Evolutionary conservation across 495 filamentous ascomycete species (phyloP).

Genomic region (Physcia stellaris): DNA sequence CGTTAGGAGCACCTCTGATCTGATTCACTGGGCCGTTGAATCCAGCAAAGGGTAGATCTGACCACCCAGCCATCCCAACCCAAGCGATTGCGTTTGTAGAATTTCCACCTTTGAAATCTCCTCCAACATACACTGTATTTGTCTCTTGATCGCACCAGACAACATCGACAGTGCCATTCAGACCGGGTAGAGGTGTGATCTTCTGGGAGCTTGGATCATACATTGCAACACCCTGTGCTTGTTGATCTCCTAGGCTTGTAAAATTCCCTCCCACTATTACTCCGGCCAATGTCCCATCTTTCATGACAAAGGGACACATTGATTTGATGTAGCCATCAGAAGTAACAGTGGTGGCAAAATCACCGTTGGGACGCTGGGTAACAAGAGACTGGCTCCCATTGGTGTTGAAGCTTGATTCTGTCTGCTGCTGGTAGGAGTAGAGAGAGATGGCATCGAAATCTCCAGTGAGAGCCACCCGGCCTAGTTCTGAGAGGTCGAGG

Average conservation of each 20-base stretch:
- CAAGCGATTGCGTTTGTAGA: conserved; percentile 84
- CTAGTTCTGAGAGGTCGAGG: conserved; percentile 68
- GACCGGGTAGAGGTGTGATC: conserved; percentile 59
- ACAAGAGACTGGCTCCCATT: conserved; percentile 77
- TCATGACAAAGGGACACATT: conserved; percentile 70
- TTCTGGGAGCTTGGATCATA: conserved; percentile 55
- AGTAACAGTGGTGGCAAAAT: conserved; percentile 54
- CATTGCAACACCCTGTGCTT: conserved; percentile 67
- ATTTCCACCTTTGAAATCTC: conserved; percentile 63
- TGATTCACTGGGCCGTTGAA: conserved; percentile 89
- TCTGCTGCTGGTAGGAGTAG: conserved; percentile 73
- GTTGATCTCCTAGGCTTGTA: conserved; percentile 67
- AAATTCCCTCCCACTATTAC: conserved; percentile 91
- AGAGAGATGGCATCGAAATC: conserved; percentile 87
- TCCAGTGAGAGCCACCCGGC: conserved; percentile 74
- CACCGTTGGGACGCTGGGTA: conserved; percentile 72
- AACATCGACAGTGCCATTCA: conserved; percentile 67
- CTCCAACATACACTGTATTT: conserved; percentile 81
- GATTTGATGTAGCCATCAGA: conserved; percentile 73
- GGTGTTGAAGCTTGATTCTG: conserved; percentile 44
- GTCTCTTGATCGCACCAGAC: conserved; percentile 73
- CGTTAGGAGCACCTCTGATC: conserved; percentile 64
- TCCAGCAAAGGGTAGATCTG: conserved; percentile 75
- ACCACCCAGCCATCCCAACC: conserved; percentile 61
- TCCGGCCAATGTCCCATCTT: conserved; percentile 52